A percentile compares a stretch with the other conserved stretches of the same genome.
phyloP scores from a whole-genome alignment of 1,284 basidiomycete species.

The Crucibulum parvulum region DNA sequence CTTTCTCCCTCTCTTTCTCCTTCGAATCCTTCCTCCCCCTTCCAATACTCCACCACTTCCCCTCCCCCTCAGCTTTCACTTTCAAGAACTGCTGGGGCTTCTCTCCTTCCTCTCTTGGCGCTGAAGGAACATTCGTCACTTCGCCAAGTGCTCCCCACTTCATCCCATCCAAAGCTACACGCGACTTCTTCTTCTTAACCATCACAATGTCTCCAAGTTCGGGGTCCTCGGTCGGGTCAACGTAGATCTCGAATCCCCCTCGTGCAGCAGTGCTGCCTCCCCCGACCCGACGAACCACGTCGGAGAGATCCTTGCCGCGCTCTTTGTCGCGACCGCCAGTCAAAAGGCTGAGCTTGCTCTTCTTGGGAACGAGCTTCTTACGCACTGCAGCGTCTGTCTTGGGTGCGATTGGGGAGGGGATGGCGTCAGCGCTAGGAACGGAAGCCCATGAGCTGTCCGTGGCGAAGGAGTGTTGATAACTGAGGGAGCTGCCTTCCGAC shows the following conservation, averaged over 20 bases:
- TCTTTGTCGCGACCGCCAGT: constrained; percentile 43
- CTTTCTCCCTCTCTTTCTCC: constrained; percentile 52
- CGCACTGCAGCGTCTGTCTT: constrained; percentile 30
- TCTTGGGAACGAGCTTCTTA: constrained; percentile 75
- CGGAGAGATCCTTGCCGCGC: constrained; percentile 58
- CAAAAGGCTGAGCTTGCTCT: constrained; percentile 69
- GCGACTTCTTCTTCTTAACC: constrained; percentile 81
- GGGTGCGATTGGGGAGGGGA: constrained; percentile 27
- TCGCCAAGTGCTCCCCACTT: constrained; percentile 66
- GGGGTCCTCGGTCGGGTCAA: constrained; percentile 69
- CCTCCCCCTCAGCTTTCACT: constrained; percentile 64
- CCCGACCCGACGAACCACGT: constrained; percentile 66
- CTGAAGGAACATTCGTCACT: constrained; percentile 61
- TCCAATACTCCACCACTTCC: constrained; percentile 83
- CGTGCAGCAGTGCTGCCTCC: constrained; percentile 16
- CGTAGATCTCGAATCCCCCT: constrained; percentile 74
- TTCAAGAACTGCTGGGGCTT: constrained; percentile 41
- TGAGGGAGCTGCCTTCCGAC: constrained; percentile 37
- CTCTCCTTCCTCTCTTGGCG: constrained; percentile 19
- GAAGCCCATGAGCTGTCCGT: constrained; percentile 43
- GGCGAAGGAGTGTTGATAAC: constrained; percentile 20
- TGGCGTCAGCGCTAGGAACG: constrained; percentile 23
- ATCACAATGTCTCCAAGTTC: constrained; percentile 74
- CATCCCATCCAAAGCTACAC: constrained; percentile 67
- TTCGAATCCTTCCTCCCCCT: constrained; percentile 73